Percentiles rank a stretch among this genome's conserved stretches.
Conservation (phyloP, 192 early-diverging fungal genomes). For the Bifiguratus adelaidae region DNA sequence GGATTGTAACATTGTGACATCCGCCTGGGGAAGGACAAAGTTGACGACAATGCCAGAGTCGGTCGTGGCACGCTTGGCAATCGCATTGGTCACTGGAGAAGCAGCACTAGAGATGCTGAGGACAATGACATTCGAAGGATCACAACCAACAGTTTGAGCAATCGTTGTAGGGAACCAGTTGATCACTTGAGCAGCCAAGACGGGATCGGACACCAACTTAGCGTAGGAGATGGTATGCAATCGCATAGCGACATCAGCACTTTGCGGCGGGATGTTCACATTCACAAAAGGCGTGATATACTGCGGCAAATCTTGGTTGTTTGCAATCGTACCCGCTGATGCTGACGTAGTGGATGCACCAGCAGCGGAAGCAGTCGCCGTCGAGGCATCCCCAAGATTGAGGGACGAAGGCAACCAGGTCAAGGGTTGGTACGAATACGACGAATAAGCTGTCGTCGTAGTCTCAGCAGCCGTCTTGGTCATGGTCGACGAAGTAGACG, state of each 20-base stretch:
- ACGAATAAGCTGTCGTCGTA: not conserved
- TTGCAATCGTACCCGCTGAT: not conserved
- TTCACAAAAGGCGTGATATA: not conserved
- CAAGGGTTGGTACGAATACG: not conserved
- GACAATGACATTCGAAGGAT: constrained; percentile 16
- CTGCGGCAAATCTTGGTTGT: not conserved
- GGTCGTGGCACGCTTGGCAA: not conserved
- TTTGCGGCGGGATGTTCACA: not conserved
- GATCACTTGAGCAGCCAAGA: constrained; percentile 15
- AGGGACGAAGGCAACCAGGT: not conserved
- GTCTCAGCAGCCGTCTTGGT: no score
- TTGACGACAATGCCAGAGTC: constrained; percentile 8
- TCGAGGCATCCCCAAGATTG: no score
- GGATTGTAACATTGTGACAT: constrained; percentile 3
- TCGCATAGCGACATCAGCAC: not conserved
- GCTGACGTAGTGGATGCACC: not conserved
- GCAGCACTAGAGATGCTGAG: constrained; percentile 5
- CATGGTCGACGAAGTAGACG: no score
- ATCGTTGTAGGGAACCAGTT: constrained; percentile 11
- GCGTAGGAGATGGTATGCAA: constrained; percentile 3
- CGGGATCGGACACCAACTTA: constrained; percentile 8
- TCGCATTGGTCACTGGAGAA: not conserved
- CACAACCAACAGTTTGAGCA: not conserved
- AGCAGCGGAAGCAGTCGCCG: not conserved
- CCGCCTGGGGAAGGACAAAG: constrained; percentile 8